Evolutionary conservation across 2,329 filamentous ascomycete genomes (phyloP).

Genomic region (Thermoascus crustaceus): DNA sequence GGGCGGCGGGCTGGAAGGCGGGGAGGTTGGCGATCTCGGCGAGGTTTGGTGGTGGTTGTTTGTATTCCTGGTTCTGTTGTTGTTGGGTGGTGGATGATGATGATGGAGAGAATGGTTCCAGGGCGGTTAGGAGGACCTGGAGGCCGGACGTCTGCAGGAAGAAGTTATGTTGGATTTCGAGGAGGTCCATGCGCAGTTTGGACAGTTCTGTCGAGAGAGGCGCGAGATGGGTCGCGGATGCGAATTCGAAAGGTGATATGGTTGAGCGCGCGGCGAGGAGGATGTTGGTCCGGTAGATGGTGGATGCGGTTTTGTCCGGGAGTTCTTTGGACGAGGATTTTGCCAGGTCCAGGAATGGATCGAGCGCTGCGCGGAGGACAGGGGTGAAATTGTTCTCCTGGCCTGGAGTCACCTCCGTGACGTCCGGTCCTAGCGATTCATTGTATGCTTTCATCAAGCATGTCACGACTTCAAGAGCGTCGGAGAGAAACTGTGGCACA

Average conservation of each 20-base stretch:
- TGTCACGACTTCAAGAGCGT: slow-evolving; percentile 69
- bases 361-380: slow-evolving; percentile 69
- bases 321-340: slow-evolving; percentile 43
- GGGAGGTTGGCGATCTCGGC: slow-evolving; percentile 48
- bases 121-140: slow-evolving; percentile 51
- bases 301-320: slow-evolving; percentile 33
- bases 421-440: slow-evolving; percentile 54
- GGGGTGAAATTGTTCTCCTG: slow-evolving; percentile 63
- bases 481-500: slow-evolving; percentile 70
- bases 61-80: slow-evolving; percentile 3
- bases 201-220: slow-evolving; percentile 48
- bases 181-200: slow-evolving; percentile 43
- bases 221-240: slow-evolving; percentile 49
- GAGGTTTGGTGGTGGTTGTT: slow-evolving; percentile 39
- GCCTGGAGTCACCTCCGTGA: slow-evolving; percentile 42
- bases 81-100: slow-evolving; percentile 3
- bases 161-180: slow-evolving; percentile 61
- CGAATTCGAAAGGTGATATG: slow-evolving; percentile 49
- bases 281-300: slow-evolving; percentile 44
- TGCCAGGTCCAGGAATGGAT: slow-evolving; percentile 68
- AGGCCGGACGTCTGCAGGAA: slow-evolving; percentile 70
- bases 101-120: slow-evolving; percentile 39
- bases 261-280: slow-evolving; percentile 33
- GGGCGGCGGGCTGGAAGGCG: slow-evolving; percentile 50
- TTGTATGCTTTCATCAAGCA: slow-evolving; percentile 81